Percentiles rank a stretch among this genome's conserved stretches.
phyloP scores from a whole-genome alignment of 148 eudicot species.

The Amaranthus hypochondriacus region DNA sequence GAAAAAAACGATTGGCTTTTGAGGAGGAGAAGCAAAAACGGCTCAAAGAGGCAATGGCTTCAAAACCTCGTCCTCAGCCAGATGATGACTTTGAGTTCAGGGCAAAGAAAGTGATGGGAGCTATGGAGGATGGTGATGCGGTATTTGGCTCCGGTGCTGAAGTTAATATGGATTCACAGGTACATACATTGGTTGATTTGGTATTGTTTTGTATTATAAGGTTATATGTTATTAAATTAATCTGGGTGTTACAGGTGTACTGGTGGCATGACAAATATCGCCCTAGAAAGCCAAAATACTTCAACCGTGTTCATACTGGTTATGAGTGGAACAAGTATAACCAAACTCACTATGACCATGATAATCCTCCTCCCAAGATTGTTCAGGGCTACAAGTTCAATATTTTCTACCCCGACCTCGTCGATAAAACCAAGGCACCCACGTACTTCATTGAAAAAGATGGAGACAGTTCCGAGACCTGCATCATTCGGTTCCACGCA shows the following conservation, averaged over 20 bases:
- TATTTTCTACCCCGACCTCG: conserved; percentile 94
- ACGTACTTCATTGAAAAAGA: conserved; percentile 73
- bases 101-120: conserved; percentile 88
- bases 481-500: conserved; percentile 89
- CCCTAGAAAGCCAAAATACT: conserved; percentile 95
- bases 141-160: conserved; percentile 81
- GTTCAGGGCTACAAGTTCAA: conserved; percentile 99
- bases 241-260: conserved; percentile 55
- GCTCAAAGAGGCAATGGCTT: conserved; percentile 67
- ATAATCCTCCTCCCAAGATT: conserved; percentile 90
- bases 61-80: conserved; percentile 43
- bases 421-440: conserved; percentile 87
- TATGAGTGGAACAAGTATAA: conserved; percentile 99
- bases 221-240: background rate
- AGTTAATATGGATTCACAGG: conserved; percentile 84
- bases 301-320: conserved; percentile 98
- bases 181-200: conserved; percentile 14
- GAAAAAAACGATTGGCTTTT: conserved; percentile 39
- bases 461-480: conserved; percentile 88
- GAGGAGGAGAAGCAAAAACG: conserved; percentile 62
- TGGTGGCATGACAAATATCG: conserved; percentile 99
- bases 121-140: conserved; percentile 90
- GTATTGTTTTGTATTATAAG: background rate
- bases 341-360: conserved; percentile 97
- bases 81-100: conserved; percentile 77